A percentile compares a stretch with the other conserved stretches of the same genome.
These are phyloP conservation scores for Apiospora malaysiana DNA, from an alignment of 2,329 filamentous ascomycete genomes.

Conservation along the genomic window DNA sequence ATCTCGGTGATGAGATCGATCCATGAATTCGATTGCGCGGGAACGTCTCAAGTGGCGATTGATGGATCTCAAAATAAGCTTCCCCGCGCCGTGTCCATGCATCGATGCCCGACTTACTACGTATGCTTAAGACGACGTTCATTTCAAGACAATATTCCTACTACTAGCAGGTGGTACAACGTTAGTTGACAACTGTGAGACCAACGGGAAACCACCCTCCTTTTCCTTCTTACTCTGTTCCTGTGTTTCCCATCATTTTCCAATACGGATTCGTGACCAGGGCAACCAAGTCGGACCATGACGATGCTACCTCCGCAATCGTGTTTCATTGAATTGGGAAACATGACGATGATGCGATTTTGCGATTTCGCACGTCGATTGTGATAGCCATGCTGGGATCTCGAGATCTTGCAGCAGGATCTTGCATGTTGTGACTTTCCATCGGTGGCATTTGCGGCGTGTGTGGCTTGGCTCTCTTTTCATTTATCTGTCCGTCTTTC, in stretches of 20 bases:
- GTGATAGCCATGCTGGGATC: background rate
- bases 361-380: too few relatives aligned
- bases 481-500: too few relatives aligned
- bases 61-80: background rate
- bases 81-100: background rate
- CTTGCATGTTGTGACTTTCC: background rate
- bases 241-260: background rate
- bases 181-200: background rate
- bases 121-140: background rate
- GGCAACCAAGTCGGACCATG: too few relatives aligned
- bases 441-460: background rate
- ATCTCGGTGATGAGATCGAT: too few relatives aligned
- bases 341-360: too few relatives aligned
- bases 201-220: background rate
- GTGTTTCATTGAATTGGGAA: background rate
- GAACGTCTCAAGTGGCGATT: background rate
- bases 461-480: background rate
- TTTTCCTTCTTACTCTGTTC: background rate
- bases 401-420: background rate
- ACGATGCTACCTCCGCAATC: background rate
- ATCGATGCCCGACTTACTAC: background rate
- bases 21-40: background rate
- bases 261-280: too few relatives aligned
- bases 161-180: too few relatives aligned
- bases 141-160: background rate